Percentiles rank a stretch among this genome's conserved stretches.
phyloP scores from a whole-genome alignment of 1,284 basidiomycete genomes.

The Irpex rosettiformis region DNA sequence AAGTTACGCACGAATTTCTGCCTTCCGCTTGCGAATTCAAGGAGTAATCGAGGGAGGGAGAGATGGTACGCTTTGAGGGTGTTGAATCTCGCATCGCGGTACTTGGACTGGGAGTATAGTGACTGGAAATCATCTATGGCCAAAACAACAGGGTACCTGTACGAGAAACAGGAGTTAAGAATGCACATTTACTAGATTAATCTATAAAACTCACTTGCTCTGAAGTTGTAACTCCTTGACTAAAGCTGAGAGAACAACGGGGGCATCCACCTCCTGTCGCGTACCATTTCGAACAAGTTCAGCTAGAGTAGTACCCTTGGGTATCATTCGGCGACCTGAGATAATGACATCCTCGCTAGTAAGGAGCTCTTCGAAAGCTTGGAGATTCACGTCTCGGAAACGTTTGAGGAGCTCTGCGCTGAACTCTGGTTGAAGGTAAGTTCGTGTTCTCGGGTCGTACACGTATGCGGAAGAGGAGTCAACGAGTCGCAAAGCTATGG shows the following conservation, averaged over 20 bases:
- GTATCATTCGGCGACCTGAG: constrained; percentile 44
- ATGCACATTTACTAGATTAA: constrained; percentile 4
- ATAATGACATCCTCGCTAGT: constrained; percentile 39
- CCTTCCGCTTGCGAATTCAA: constrained; percentile 75
- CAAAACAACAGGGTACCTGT: constrained; percentile 70
- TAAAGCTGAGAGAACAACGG: constrained; percentile 62
- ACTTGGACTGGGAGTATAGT: constrained; percentile 68
- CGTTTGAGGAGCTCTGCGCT: constrained; percentile 60
- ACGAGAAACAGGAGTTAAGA: neutral
- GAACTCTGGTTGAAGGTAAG: constrained; percentile 75
- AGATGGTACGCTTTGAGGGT: constrained; percentile 78
- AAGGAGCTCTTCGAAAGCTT: constrained; percentile 37
- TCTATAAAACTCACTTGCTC: constrained; percentile 44
- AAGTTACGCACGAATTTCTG: constrained; percentile 56
- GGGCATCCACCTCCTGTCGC: constrained; percentile 53
- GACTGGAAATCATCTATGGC: constrained; percentile 89
- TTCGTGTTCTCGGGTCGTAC: constrained; percentile 75
- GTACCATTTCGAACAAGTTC: constrained; percentile 61
- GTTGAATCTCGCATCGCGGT: constrained; percentile 78
- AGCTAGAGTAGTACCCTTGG: constrained; percentile 46
- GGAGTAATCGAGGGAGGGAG: constrained; percentile 72
- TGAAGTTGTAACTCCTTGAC: constrained; percentile 70
- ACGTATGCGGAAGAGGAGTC: constrained; percentile 75
- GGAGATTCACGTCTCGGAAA: constrained; percentile 51
- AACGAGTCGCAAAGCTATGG: constrained; percentile 64